A percentile compares a stretch with the other conserved stretches of the same genome.
phyloP scores from a whole-genome alignment of 805 yeast genomes.

The Hanseniaspora clermontiae region DNA sequence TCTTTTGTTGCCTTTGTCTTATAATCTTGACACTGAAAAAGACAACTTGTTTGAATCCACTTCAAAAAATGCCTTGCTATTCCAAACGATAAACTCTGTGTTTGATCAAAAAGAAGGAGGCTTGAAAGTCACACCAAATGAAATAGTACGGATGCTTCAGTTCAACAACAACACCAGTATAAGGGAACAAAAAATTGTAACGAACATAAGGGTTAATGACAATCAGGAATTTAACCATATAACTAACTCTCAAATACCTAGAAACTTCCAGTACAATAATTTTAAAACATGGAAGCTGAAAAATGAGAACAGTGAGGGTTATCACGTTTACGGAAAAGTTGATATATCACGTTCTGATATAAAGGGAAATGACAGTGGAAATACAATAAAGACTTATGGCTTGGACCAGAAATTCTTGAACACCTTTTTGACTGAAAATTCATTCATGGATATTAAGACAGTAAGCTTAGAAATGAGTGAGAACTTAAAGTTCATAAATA shows the following conservation, averaged over 20 bases:
- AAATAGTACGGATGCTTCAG: background rate
- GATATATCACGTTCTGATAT: background rate
- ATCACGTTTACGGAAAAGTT: slow-evolving; percentile 3
- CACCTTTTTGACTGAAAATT: slow-evolving; percentile 1
- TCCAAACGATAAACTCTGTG: slow-evolving; percentile 11
- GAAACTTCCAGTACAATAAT: slow-evolving; percentile 1
- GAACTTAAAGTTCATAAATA: slow-evolving; percentile 2
- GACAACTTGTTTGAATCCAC: background rate
- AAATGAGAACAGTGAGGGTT: background rate
- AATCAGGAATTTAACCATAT: background rate
- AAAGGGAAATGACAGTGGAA: too few species aligned
- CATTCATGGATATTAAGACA: background rate
- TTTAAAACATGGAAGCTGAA: slow-evolving; percentile 13
- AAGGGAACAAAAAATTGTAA: slow-evolving; percentile 9
- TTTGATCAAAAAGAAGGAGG: slow-evolving; percentile 7
- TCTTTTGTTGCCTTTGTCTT: slow-evolving; percentile 43
- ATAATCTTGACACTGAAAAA: background rate
- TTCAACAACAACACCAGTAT: slow-evolving; percentile 5
- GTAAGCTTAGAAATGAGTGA: slow-evolving; percentile 3
- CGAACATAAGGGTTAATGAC: background rate
- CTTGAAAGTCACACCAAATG: slow-evolving; percentile 1
- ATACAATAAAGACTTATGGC: background rate
- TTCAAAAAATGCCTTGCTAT: slow-evolving; percentile 4
- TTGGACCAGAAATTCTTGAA: slow-evolving; percentile 1
- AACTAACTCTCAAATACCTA: slow-evolving; percentile 7